Conservation (phyloP, 2,329 filamentous ascomycete species). For the Colletotrichum sp. region DNA sequence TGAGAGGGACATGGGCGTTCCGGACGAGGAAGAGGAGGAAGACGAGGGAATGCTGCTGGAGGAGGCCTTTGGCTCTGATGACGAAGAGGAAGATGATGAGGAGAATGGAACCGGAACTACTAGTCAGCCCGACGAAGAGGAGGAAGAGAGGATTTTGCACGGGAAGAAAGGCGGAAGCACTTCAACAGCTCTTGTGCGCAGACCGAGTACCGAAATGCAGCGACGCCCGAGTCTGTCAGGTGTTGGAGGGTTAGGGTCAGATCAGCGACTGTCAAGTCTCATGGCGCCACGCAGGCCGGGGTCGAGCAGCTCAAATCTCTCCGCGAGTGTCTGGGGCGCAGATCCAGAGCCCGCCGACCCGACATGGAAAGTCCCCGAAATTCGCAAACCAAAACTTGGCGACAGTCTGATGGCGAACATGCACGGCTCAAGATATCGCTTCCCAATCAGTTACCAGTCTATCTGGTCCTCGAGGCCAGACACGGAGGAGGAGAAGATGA, state of each 20-base stretch:
- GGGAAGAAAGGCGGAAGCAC: background rate
- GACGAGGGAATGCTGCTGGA: slow-evolving; percentile 37
- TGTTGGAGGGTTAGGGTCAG: background rate
- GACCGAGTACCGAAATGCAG: background rate
- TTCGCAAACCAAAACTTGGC: slow-evolving; percentile 27
- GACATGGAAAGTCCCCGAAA: slow-evolving; percentile 41
- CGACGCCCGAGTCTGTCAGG: background rate
- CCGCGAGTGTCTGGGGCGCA: slow-evolving; percentile 15
- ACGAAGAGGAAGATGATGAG: slow-evolving; percentile 26
- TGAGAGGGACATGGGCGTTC: slow-evolving; percentile 53
- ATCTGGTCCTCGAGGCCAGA: slow-evolving; percentile 19
- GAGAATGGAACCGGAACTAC: slow-evolving; percentile 12
- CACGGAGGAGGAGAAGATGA: background rate
- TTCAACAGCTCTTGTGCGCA: background rate
- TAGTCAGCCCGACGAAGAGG: slow-evolving; percentile 26
- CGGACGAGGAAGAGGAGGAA: slow-evolving; percentile 33
- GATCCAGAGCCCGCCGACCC: slow-evolving; percentile 34
- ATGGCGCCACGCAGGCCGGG: slow-evolving; percentile 24
- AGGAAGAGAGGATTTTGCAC: slow-evolving; percentile 30
- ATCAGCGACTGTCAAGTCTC: slow-evolving; percentile 23
- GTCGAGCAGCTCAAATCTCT: slow-evolving; percentile 16
- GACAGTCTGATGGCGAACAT: slow-evolving; percentile 14
- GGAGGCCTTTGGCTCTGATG: slow-evolving; percentile 28
- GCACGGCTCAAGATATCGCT: slow-evolving; percentile 1
- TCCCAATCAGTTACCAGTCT: slow-evolving; percentile 13